Evolutionary conservation across 2,329 filamentous ascomycete species (phyloP).

Genomic region (Coleophoma eucalyptorum): DNA sequence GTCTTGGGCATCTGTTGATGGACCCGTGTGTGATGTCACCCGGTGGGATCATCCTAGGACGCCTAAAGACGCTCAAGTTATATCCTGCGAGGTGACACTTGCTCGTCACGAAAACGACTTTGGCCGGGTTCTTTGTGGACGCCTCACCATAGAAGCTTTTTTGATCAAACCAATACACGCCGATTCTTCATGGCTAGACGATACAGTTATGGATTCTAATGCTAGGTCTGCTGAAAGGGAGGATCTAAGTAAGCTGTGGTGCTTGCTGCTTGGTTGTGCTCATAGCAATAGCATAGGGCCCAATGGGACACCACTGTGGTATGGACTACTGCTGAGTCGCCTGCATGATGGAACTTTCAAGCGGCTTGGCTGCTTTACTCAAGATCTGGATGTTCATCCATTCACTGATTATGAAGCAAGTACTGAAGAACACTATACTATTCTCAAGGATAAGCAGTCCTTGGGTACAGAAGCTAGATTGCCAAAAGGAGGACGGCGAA

Average conservation of each 20-base stretch:
- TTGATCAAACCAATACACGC: background rate
- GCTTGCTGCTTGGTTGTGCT: background rate
- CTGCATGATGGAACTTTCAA: background rate
- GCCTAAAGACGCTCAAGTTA: background rate
- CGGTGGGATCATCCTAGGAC: background rate
- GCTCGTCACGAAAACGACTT: background rate
- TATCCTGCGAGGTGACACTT: background rate
- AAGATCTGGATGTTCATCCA: background rate
- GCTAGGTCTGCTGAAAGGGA: background rate
- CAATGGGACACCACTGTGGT: background rate
- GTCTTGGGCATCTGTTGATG: conserved; percentile 4
- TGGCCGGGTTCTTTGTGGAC: background rate
- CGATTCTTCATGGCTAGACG: background rate
- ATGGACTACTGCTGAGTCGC: background rate
- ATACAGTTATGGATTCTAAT: background rate
- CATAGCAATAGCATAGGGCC: background rate
- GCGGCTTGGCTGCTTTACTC: background rate
- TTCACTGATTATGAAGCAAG: background rate
- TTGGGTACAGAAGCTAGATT: background rate
- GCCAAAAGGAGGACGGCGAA: background rate
- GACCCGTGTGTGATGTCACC: background rate
- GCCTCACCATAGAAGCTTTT: background rate
- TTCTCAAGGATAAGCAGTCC: background rate
- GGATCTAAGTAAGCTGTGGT: background rate
- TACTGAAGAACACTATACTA: background rate